Base-by-base conservation (phyloP, 2,329 filamentous ascomycete genomes). In the Alternaria metachromatica region DNA sequence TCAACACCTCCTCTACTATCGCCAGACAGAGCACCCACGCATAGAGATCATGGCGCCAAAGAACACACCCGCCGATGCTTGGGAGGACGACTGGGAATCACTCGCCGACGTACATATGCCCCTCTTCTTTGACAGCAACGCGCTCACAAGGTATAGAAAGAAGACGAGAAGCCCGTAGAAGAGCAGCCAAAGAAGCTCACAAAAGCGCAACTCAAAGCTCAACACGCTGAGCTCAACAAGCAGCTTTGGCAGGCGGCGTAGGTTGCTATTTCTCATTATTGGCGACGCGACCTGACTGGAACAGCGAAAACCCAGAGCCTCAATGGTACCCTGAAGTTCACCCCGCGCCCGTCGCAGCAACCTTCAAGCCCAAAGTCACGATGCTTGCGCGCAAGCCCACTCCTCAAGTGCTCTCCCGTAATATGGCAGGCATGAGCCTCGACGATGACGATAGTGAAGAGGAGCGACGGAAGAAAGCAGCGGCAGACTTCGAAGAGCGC, bases 221-320 rank as follows among this genome's bases (percentile, higher is more conserved):
- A 90, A 77, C 95, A 98, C 78, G 88, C 87, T 26, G 93, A 97
- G 78, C 87, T 90, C 57, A 97, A 97, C 78, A 89, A 90, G 73
- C 91, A 92, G 79, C 82, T 97, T 60, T 97, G 95, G 95, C 89
- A 96, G 75, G 90, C 93, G 75, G 95, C 94, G 91, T 96, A 88
- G 60, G 88, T 73, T 21, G 28, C 25, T 26, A 26, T n/a, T 20
- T 23, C 21, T 21, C 18, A 28, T 15, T 21, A 45, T 6, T 30
- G 15, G 28, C 56, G 18, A 45, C 21, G 49, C 25, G 44, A 51
- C 64, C 70, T 77, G 43, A 15, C 49, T 26, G 30, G 30, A 44
- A 56, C 74, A 94, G 91, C 55, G 93, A 97, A 80, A 85, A 91
- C 9, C 88, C 90, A 15, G 87, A 93, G 67, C 89, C 90, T 11